phyloP scores from a whole-genome alignment of 2,329 filamentous ascomycete genomes.

The Onygenales sp. region DNA sequence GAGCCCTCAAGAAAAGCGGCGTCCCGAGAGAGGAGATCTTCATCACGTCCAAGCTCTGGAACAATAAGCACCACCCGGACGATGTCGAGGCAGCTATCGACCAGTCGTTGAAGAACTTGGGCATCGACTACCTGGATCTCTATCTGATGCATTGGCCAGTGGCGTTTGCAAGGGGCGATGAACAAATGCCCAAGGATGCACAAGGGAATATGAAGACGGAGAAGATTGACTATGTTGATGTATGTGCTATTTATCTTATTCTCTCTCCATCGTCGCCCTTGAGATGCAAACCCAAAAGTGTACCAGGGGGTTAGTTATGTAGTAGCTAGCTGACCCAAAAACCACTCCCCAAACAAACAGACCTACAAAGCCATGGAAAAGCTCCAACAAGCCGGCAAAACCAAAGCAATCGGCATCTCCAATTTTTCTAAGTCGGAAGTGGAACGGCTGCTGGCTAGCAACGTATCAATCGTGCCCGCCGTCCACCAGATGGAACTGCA shows the following conservation, averaged over 20 bases:
- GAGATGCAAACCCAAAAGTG: not conserved
- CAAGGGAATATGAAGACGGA: slow-evolving; percentile 34
- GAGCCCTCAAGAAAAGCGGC: slow-evolving; percentile 53
- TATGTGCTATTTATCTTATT: slow-evolving; percentile 14
- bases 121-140: slow-evolving; percentile 58
- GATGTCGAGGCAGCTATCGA: slow-evolving; percentile 54
- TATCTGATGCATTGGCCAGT: slow-evolving; percentile 61
- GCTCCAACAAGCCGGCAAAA: slow-evolving; percentile 47
- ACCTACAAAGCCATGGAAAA: slow-evolving; percentile 59
- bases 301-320: not conserved
- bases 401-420: slow-evolving; percentile 57
- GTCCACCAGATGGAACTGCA: slow-evolving; percentile 45
- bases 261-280: not conserved
- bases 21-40: slow-evolving; percentile 57
- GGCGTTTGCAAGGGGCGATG: slow-evolving; percentile 41
- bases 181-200: slow-evolving; percentile 37
- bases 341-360: slow-evolving; percentile 17
- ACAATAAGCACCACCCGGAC: slow-evolving; percentile 51
- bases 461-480: slow-evolving; percentile 34
- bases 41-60: slow-evolving; percentile 60
- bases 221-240: slow-evolving; percentile 41
- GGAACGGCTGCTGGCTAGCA: slow-evolving; percentile 8
- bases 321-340: not conserved
- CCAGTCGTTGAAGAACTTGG: slow-evolving; percentile 53
- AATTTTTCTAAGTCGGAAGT: slow-evolving; percentile 12